phyloP scores from a whole-genome alignment of 306 rosid genomes.

The Medicago ruthenica region DNA sequence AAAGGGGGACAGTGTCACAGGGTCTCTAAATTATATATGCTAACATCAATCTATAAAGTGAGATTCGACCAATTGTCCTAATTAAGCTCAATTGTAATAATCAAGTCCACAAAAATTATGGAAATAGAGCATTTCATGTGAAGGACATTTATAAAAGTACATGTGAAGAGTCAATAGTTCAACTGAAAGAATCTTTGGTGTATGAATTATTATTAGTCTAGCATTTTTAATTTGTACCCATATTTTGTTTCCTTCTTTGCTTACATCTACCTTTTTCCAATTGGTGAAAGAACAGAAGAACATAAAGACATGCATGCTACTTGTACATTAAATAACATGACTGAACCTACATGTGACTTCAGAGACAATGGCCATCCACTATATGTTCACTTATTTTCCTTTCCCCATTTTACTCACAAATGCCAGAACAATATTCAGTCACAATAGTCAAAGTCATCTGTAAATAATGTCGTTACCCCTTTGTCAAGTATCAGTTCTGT shows the following conservation, averaged over 20 bases:
- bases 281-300: constrained; percentile 41
- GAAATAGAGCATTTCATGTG: constrained; percentile 57
- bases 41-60: constrained; percentile 43
- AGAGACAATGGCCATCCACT: not conserved
- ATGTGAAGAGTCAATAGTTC: constrained; percentile 74
- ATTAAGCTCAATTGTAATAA: constrained; percentile 36
- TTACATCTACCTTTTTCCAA: constrained; percentile 45
- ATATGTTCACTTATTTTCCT: not conserved
- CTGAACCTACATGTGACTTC: constrained; percentile 38
- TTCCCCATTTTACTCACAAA: not conserved
- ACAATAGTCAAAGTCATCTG: constrained; percentile 56
- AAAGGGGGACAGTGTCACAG: constrained; percentile 61
- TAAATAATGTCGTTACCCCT: constrained; percentile 47
- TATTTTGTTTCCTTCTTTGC: constrained; percentile 42
- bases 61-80: constrained; percentile 54
- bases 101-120: constrained; percentile 30
- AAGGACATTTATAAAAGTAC: constrained; percentile 47
- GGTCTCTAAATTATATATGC: constrained; percentile 28
- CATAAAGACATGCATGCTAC: constrained; percentile 27
- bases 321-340: constrained; percentile 21
- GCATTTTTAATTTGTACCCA: constrained; percentile 29
- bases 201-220: constrained; percentile 43
- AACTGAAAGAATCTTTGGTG: constrained; percentile 58
- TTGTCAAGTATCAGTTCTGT: constrained; percentile 41
- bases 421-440: not conserved